phyloP scores from a whole-genome alignment of 495 filamentous ascomycete species.

The Aspergillus haitiensis region DNA sequence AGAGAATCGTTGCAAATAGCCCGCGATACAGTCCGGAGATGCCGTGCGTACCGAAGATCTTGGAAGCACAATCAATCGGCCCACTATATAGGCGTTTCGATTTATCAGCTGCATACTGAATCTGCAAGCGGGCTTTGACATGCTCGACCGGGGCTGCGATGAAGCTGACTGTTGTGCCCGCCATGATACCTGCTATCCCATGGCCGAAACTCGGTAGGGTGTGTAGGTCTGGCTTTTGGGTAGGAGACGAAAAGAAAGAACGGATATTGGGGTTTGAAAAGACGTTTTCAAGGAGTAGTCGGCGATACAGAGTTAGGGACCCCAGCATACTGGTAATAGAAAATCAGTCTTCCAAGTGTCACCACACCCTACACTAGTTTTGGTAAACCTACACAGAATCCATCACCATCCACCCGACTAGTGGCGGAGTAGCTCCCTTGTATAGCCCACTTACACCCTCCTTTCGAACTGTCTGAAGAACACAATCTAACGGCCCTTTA shows the following conservation, averaged over 20 bases:
- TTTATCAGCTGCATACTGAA: slow-evolving; percentile 82
- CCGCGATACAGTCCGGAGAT: slow-evolving; percentile 81
- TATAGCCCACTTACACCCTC: slow-evolving; percentile 80
- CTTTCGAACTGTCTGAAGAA: slow-evolving; percentile 74
- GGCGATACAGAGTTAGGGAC: slow-evolving; percentile 83
- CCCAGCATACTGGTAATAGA: slow-evolving; percentile 70
- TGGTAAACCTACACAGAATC: slow-evolving; percentile 64
- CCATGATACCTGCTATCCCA: slow-evolving; percentile 80
- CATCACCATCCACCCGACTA: slow-evolving; percentile 99
- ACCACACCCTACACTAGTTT: not conserved
- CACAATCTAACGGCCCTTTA: slow-evolving; percentile 81
- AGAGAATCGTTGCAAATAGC: slow-evolving; percentile 78
- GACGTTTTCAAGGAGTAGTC: slow-evolving; percentile 72
- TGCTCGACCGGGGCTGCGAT: slow-evolving; percentile 95
- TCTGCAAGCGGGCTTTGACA: slow-evolving; percentile 88
- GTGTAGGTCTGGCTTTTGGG: slow-evolving; percentile 31
- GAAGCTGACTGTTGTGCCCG: slow-evolving; percentile 86
- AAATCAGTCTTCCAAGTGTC: not conserved
- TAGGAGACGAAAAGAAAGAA: slow-evolving; percentile 35
- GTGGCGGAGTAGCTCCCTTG: slow-evolving; percentile 84
- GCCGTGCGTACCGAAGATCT: slow-evolving; percentile 68
- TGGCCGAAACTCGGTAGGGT: slow-evolving; percentile 78
- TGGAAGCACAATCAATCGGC: slow-evolving; percentile 76
- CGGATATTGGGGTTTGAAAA: slow-evolving; percentile 61
- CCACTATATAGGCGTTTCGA: slow-evolving; percentile 74